Evolutionary conservation across 176 grass and related monocot species (phyloP).

Genomic region (Raddia guianensis): DNA sequence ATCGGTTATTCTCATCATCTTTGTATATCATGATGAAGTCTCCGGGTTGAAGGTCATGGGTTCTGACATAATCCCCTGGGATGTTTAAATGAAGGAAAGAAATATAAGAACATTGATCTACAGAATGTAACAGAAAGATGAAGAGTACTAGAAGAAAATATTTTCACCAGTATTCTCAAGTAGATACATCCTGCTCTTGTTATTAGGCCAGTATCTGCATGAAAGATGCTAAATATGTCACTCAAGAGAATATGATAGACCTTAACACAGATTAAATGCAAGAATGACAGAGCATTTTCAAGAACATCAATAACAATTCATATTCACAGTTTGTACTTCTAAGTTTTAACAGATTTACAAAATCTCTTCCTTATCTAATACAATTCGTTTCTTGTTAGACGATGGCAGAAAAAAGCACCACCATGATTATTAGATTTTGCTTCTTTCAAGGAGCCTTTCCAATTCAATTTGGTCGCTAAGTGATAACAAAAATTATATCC

Average conservation of each 20-base stretch:
- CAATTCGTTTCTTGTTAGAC: conserved; percentile 3
- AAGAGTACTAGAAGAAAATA: conserved; percentile 5
- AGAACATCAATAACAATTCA: background rate
- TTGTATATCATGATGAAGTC: conserved; percentile 96
- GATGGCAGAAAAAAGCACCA: background rate
- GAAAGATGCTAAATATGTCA: conserved; percentile 32
- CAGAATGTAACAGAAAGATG: background rate
- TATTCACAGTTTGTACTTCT: background rate
- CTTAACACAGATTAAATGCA: background rate
- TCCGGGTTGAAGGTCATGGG: conserved; percentile 75
- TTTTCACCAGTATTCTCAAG: conserved; percentile 86
- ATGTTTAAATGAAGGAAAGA: conserved; percentile 13
- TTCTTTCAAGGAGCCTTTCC: conserved; percentile 20
- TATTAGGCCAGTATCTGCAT: conserved; percentile 93
- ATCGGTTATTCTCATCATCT: conserved; percentile 70
- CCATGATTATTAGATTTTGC: conserved; percentile 17
- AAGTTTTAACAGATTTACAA: background rate
- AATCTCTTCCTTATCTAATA: background rate
- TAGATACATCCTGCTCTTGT: conserved; percentile 98
- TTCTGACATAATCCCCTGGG: conserved; percentile 75
- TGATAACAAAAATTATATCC: conserved; percentile 6
- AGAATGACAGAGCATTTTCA: background rate
- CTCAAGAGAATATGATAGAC: conserved; percentile 15
- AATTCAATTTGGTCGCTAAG: background rate
- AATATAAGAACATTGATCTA: conserved; percentile 30